Conservation (phyloP, 805 yeast genomes). For the Candida takata region DNA sequence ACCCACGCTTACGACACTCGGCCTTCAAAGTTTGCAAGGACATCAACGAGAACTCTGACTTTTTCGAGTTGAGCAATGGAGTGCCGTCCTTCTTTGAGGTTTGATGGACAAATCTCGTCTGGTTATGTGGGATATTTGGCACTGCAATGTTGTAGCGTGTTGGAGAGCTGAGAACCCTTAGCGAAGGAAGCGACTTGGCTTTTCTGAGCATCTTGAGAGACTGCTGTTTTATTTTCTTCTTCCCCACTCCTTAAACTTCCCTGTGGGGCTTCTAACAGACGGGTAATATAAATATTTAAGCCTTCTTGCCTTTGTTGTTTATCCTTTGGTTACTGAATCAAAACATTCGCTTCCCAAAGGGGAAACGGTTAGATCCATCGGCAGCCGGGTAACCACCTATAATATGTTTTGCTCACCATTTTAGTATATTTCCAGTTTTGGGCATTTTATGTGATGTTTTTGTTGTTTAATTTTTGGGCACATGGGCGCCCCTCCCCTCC, state of each 20-base stretch:
- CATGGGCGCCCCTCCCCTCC: too few relatives aligned
- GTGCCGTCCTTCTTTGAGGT: slow-evolving; percentile 23
- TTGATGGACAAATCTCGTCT: slow-evolving; percentile 24
- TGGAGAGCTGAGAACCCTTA: slow-evolving; percentile 14
- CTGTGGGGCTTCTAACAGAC: too few relatives aligned
- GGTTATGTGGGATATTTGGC: slow-evolving; percentile 19
- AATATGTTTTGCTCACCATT: too few relatives aligned
- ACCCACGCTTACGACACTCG: slow-evolving; percentile 54
- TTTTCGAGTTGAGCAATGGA: slow-evolving; percentile 18
- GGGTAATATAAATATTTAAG: too few relatives aligned
- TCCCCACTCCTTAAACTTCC: too few relatives aligned
- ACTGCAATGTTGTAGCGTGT: slow-evolving; percentile 14
- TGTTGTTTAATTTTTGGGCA: too few relatives aligned
- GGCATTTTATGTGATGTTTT: too few relatives aligned
- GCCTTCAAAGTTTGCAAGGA: slow-evolving; percentile 46
- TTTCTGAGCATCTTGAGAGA: slow-evolving; percentile 24
- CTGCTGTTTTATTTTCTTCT: too few relatives aligned
- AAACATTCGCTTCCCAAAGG: not conserved
- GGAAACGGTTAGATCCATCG: not conserved
- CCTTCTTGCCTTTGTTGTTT: too few relatives aligned
- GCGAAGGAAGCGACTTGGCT: slow-evolving; percentile 24
- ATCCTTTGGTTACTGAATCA: too few relatives aligned
- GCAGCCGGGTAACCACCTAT: not conserved
- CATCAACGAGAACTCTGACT: slow-evolving; percentile 30
- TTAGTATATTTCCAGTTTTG: too few relatives aligned